Conservation (phyloP, 148 eudicot species). For the Vaccinium macrocarpon region DNA sequence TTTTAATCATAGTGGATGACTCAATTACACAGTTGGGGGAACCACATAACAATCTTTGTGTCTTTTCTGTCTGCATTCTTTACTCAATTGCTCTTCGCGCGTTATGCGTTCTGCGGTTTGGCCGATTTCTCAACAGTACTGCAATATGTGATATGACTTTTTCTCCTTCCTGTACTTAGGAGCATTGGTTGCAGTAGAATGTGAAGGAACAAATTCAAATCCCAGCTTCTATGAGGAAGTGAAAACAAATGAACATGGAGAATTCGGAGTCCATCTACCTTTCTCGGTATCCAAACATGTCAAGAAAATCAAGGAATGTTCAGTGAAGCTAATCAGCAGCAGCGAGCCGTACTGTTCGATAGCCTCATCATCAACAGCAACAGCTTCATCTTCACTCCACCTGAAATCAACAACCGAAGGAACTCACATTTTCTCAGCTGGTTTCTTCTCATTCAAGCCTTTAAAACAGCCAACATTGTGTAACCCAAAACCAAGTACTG, state of each 20-base stretch:
- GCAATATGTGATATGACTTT: neutral
- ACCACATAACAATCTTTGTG: no score
- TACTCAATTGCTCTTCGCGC: no score
- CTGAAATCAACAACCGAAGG: slow-evolving; percentile 38
- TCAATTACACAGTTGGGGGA: no score
- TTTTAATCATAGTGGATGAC: no score
- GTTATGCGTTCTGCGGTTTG: no score
- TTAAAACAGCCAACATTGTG: neutral
- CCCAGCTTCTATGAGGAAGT: slow-evolving; percentile 45
- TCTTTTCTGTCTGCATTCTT: no score
- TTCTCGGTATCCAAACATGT: slow-evolving; percentile 54
- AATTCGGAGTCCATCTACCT: slow-evolving; percentile 61
- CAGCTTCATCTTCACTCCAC: slow-evolving; percentile 42
- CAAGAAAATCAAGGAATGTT: slow-evolving; percentile 53
- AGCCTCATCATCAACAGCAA: slow-evolving; percentile 57
- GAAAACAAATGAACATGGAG: slow-evolving; percentile 62
- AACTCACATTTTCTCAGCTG: slow-evolving; percentile 1
- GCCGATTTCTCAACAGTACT: neutral
- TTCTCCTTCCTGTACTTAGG: slow-evolving; percentile 33
- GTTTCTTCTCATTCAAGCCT: neutral
- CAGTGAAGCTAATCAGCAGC: slow-evolving; percentile 62
- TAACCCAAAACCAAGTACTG: neutral
- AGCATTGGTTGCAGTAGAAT: slow-evolving; percentile 75
- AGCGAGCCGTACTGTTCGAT: slow-evolving; percentile 61
- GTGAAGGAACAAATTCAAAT: slow-evolving; percentile 30